Percentiles rank a stretch among this genome's conserved stretches.
Conservation (phyloP, 139 green algal genomes). For the Chlorella ohadii region DNA sequence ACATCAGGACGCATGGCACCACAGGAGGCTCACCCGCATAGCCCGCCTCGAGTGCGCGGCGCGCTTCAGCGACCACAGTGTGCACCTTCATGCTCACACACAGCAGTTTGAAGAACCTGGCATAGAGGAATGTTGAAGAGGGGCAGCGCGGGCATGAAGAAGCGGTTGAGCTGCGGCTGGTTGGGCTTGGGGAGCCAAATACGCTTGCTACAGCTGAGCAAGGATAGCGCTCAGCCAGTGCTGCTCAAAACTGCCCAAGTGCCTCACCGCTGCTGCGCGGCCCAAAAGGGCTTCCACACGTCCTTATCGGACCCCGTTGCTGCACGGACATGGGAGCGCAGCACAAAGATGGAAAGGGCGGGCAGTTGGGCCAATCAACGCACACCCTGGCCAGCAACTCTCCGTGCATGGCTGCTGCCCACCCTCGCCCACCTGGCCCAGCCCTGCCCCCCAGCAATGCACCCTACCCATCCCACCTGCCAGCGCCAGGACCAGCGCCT, state of each 20-base stretch:
- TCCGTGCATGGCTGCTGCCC: not conserved
- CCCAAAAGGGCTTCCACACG: conserved; percentile 78
- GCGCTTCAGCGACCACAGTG: conserved; percentile 68
- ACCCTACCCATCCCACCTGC: not conserved
- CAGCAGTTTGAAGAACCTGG: conserved; percentile 93
- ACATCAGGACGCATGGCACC: too few relatives aligned
- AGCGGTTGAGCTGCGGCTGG: too few relatives aligned
- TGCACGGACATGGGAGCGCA: conserved; percentile 12
- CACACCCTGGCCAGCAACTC: too few relatives aligned
- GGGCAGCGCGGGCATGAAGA: too few relatives aligned
- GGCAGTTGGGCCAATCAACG: too few relatives aligned
- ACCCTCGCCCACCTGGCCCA: not conserved
- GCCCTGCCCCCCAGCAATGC: not conserved
- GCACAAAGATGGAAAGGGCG: too few relatives aligned
- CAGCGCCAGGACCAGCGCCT: conserved; percentile 54
- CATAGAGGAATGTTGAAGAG: too few relatives aligned
- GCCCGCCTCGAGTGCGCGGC: conserved; percentile 57
- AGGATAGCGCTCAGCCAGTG: too few relatives aligned
- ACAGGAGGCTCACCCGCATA: conserved; percentile 11
- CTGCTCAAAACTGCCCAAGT: too few relatives aligned
- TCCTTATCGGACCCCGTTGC: conserved; percentile 27
- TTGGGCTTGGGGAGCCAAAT: too few relatives aligned
- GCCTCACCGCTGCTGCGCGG: conserved; percentile 77
- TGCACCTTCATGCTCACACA: conserved; percentile 84
- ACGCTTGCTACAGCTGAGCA: too few relatives aligned